Base-by-base conservation (phyloP, 495 filamentous ascomycete genomes). In the Massariosphaeria phaeospora region DNA sequence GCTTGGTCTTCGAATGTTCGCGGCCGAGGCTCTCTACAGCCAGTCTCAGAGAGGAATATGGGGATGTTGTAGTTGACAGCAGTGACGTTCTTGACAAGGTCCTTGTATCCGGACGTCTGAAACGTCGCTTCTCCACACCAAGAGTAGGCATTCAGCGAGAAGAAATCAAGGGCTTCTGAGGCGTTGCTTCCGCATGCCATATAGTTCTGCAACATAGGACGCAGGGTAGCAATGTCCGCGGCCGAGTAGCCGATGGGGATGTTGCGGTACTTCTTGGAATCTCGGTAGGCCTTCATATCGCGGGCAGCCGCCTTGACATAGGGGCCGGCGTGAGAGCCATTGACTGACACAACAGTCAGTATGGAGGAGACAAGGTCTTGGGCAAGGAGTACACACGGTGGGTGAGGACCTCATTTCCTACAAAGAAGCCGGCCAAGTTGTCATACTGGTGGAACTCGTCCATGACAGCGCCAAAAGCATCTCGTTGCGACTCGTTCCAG, bases 171-270 rank as follows among this genome's bases (percentile, higher is more conserved):
- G 10, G 78, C 78, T 57, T 91, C 85, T 6, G 80, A 79, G 20
- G 73, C 24, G 62, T 91, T 82, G 44, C 69, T 70, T 39, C 81
- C 81, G 68, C 89, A 95, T 10, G 85, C 84, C 27, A 95, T 72
- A 68, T 95, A 95, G 65, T 95, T 83, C 69, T 95, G 89, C 1
- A 95, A 74, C 82, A 85, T 88, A 29, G 89, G 89, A 17, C 89
- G 83, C 35, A 93, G 79, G 36, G 80, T 74, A 2, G 86, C 73
- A 57, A 94, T 91, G 67, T 95, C 89, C 27, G 89, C 87, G n/a
- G 88, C 89, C 7, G 88, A 89, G 71, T 95, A 95, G 35, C 89
- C 89, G 45, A 95, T 73, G 6, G 89, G 89, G 46, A 95, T 86
- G 25, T 84, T 71, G 49, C 89, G 85, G 70, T 93, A 91, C n/a